Percentiles rank a stretch among this genome's conserved stretches.
These are phyloP conservation scores for Citrullus mucosospermus DNA, from an alignment of 306 rosid species.

Conservation along the genomic window DNA sequence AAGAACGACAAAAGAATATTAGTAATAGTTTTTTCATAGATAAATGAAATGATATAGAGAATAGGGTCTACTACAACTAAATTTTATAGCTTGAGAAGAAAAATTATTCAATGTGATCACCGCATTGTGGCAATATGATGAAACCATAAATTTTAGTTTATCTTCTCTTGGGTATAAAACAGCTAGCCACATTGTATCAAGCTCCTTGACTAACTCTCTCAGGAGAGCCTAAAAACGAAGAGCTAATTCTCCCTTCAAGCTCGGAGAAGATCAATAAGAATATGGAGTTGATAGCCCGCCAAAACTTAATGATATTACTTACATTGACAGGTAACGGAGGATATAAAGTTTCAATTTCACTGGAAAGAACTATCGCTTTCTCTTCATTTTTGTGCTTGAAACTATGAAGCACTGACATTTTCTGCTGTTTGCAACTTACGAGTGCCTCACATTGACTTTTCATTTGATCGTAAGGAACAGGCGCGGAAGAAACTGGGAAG, in stretches of 20 bases:
- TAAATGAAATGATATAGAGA: not conserved
- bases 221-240: not conserved
- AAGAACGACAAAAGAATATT: conserved; percentile 5
- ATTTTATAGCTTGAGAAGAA: not conserved
- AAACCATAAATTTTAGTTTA: not conserved
- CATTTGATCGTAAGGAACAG: conserved; percentile 80
- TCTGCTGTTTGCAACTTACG: conserved; percentile 62
- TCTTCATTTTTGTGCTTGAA: conserved; percentile 55
- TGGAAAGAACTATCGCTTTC: conserved; percentile 45
- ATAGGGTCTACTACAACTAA: not conserved
- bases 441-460: conserved; percentile 95
- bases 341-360: conserved; percentile 29
- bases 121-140: not conserved
- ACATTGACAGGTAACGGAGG: conserved; percentile 36
- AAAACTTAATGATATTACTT: conserved; percentile 8
- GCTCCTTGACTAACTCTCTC: not conserved
- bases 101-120: not conserved
- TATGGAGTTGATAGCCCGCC: not conserved
- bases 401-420: conserved; percentile 81
- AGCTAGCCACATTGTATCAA: not conserved
- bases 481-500: conserved; percentile 50
- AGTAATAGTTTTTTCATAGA: not conserved
- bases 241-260: not conserved
- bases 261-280: not conserved
- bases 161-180: not conserved